A percentile compares a stretch with the other conserved stretches of the same genome.
These are phyloP conservation scores for Sporisorium sorghi DNA, from an alignment of 1,284 basidiomycete genomes.

Conservation along the genomic window DNA sequence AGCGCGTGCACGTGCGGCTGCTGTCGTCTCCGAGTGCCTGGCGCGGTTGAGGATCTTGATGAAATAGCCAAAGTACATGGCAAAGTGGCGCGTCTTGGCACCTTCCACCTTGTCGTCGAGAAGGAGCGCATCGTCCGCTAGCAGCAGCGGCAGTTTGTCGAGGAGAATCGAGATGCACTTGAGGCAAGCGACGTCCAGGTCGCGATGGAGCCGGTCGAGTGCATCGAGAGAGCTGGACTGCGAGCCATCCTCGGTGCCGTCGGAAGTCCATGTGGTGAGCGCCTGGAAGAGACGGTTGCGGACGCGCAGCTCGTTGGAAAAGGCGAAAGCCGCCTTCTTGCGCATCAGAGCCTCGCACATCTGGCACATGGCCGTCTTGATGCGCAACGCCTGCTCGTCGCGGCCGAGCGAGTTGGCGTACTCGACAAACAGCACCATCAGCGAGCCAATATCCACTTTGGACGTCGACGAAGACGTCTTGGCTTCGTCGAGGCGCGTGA, in stretches of 20 bases:
- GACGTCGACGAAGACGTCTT: constrained; percentile 33
- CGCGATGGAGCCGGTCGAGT: constrained; percentile 59
- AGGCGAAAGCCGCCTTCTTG: constrained; percentile 59
- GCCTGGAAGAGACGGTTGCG: constrained; percentile 66
- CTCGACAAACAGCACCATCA: constrained; percentile 66
- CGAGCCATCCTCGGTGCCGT: constrained; percentile 49
- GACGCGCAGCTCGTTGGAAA: constrained; percentile 62
- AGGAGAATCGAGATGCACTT: constrained; percentile 63
- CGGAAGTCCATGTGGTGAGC: constrained; percentile 64
- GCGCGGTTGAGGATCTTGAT: constrained; percentile 66
- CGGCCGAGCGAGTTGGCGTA: constrained; percentile 63
- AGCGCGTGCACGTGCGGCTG: constrained; percentile 23
- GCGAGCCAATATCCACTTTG: constrained; percentile 61
- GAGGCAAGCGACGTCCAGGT: constrained; percentile 63
- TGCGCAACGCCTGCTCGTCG: constrained; percentile 60
- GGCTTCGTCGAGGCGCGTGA: constrained; percentile 50
- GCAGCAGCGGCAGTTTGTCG: constrained; percentile 60
- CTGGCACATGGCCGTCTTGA: constrained; percentile 64
- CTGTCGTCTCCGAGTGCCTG: constrained; percentile 41
- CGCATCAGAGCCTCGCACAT: constrained; percentile 63
- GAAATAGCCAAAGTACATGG: constrained; percentile 63
- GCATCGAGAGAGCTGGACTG: constrained; percentile 32
- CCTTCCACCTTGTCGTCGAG: constrained; percentile 66
- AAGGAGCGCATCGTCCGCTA: constrained; percentile 63
- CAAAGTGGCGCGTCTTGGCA: constrained; percentile 64